A percentile compares a stretch with the other conserved stretches of the same genome.
Evolutionary conservation across 495 filamentous ascomycete species (phyloP).

Genomic region (Aspergillus kassunensis): DNA sequence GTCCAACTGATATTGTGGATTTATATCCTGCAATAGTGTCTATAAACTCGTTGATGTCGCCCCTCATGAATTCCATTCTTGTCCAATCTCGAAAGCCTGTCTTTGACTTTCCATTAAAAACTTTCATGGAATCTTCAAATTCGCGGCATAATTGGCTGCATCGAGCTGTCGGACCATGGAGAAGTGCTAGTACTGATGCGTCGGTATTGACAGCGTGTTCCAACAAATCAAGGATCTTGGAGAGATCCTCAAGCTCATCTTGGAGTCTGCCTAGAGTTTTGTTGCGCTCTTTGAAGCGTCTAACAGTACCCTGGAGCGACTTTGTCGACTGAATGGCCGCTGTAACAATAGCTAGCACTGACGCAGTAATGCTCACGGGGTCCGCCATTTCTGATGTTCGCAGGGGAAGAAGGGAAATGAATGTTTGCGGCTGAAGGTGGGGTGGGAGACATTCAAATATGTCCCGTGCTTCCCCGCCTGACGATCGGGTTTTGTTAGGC

Average conservation of each 20-base stretch:
- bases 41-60: constrained; percentile 17
- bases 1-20: constrained; percentile 9
- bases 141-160: constrained; percentile 15
- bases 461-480: no score
- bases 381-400: constrained; percentile 26
- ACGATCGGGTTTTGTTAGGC: no score
- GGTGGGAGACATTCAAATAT: no score
- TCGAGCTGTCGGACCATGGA: constrained; percentile 9
- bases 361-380: constrained; percentile 27
- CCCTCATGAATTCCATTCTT: constrained; percentile 17
- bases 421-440: no score
- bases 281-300: constrained; percentile 20
- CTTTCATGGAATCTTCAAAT: constrained; percentile 10
- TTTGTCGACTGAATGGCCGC: constrained; percentile 22
- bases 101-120: constrained; percentile 9
- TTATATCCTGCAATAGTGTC: constrained; percentile 12
- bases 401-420: no score
- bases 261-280: constrained; percentile 9
- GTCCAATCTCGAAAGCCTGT: constrained; percentile 14
- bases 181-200: constrained; percentile 5
- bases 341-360: constrained; percentile 21
- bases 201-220: background rate
- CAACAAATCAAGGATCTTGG: constrained; percentile 5
- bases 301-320: constrained; percentile 22
- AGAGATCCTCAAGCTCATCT: constrained; percentile 11